Conservation (phyloP, 768 basidiomycete species). For the Asterophora lycoperdoides region DNA sequence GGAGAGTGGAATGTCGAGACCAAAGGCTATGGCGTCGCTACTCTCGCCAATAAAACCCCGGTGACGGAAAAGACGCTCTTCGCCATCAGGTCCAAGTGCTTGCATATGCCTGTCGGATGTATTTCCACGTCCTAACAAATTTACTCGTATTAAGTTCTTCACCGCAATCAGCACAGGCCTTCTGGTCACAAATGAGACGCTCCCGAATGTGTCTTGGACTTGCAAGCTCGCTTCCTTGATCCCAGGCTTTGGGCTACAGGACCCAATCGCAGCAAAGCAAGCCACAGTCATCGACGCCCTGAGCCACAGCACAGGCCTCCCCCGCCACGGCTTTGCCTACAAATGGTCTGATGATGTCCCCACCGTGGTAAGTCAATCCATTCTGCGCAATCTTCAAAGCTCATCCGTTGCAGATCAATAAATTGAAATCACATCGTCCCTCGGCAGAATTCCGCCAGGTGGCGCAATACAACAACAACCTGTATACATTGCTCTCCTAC, state of each 20-base stretch:
- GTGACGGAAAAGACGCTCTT: constrained; percentile 10
- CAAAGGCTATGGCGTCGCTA: background rate
- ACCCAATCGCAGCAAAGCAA: constrained; percentile 22
- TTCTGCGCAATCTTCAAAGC: background rate
- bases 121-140: too few species aligned
- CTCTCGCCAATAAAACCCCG: background rate
- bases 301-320: constrained; percentile 18
- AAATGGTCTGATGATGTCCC: constrained; percentile 11
- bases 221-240: constrained; percentile 23
- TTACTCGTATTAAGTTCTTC: constrained; percentile 19
- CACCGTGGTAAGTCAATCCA: constrained; percentile 8
- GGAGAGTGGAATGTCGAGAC: constrained; percentile 20
- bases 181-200: constrained; percentile 23
- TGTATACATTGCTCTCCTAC: constrained; percentile 26
- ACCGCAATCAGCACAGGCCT: constrained; percentile 22
- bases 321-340: constrained; percentile 17
- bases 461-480: constrained; percentile 28
- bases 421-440: constrained; percentile 24
- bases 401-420: constrained; percentile 12
- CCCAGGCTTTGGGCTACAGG: constrained; percentile 23
- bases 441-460: constrained; percentile 27
- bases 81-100: constrained; percentile 5
- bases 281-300: constrained; percentile 20
- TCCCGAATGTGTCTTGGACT: constrained; percentile 21
- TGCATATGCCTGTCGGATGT: background rate